Evolutionary conservation across 2,329 filamentous ascomycete genomes (phyloP).

Genomic region (Apiospora arundinis): DNA sequence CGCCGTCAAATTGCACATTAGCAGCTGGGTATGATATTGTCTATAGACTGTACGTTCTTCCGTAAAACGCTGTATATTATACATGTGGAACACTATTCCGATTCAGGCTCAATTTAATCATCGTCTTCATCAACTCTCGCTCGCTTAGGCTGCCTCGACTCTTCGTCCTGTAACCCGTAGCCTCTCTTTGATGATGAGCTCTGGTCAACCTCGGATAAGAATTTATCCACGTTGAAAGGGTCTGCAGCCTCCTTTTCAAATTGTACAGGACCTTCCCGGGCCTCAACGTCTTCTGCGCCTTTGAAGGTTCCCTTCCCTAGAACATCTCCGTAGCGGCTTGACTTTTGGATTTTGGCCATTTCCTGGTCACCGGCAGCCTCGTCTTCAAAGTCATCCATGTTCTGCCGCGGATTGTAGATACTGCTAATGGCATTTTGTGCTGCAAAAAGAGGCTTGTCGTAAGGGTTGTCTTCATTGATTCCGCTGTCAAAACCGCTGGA

Average conservation of each 20-base stretch:
- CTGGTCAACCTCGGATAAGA: conserved; percentile 81
- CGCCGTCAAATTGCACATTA: not conserved
- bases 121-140: conserved; percentile 79
- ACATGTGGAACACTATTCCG: not conserved
- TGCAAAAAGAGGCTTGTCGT: conserved; percentile 96
- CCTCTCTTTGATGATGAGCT: conserved; percentile 70
- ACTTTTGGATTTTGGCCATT: conserved; percentile 87
- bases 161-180: conserved; percentile 75
- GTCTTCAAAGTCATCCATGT: conserved; percentile 76
- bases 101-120: conserved; percentile 40
- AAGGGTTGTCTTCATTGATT: conserved; percentile 96
- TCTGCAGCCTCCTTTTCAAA: conserved; percentile 90
- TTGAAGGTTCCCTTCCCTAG: conserved; percentile 91
- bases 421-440: conserved; percentile 93
- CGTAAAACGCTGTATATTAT: not conserved
- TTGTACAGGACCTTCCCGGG: conserved; percentile 88
- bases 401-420: conserved; percentile 85
- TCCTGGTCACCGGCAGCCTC: conserved; percentile 81
- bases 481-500: conserved; percentile 88
- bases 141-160: conserved; percentile 69
- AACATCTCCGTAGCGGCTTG: conserved; percentile 82
- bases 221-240: conserved; percentile 93
- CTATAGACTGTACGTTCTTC: not conserved
- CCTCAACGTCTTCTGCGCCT: conserved; percentile 76
- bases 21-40: conserved; percentile 6